These are phyloP conservation scores for Leccinellum albellum DNA, from an alignment of 768 basidiomycete species.

Conservation along the genomic window DNA sequence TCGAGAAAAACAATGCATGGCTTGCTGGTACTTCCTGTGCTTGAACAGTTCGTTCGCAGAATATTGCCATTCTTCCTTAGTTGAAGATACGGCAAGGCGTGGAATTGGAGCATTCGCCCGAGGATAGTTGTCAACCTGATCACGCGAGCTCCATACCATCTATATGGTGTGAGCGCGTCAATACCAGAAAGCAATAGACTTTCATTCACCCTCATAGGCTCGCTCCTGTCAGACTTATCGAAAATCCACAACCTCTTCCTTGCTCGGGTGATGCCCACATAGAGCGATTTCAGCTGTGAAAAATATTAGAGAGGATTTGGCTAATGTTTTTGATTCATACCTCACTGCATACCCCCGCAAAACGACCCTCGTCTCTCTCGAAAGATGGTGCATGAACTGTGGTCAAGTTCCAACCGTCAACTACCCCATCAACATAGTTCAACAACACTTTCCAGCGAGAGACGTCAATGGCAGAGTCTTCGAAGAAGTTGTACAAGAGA, in stretches of 20 bases:
- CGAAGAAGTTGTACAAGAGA: slow-evolving; percentile 71
- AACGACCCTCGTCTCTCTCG: slow-evolving; percentile 40
- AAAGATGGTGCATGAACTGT: slow-evolving; percentile 41
- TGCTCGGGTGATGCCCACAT: slow-evolving; percentile 69
- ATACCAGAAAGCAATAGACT: neutral
- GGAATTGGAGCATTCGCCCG: slow-evolving; percentile 51
- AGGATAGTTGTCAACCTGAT: slow-evolving; percentile 48
- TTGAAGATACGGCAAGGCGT: slow-evolving; percentile 52
- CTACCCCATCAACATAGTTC: slow-evolving; percentile 34
- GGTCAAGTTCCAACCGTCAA: slow-evolving; percentile 9
- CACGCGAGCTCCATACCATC: slow-evolving; percentile 48
- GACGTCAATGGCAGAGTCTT: slow-evolving; percentile 49
- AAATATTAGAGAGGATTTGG: neutral
- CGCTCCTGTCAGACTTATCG: slow-evolving; percentile 53
- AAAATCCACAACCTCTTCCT: slow-evolving; percentile 69
- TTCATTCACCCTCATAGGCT: slow-evolving; percentile 50
- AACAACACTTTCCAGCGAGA: slow-evolving; percentile 61
- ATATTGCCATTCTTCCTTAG: slow-evolving; percentile 44
- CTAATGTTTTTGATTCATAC: slow-evolving; percentile 29
- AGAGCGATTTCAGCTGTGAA: slow-evolving; percentile 58
- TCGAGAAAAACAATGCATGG: too few species aligned
- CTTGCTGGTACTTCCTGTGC: too few species aligned
- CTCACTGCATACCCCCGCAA: slow-evolving; percentile 57
- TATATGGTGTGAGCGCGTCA: slow-evolving; percentile 18
- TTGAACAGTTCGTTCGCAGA: too few species aligned